Percentiles rank a stretch among this genome's conserved stretches.
Evolutionary conservation across 306 rosid species (phyloP).

Genomic region (Begonia masoniana): DNA sequence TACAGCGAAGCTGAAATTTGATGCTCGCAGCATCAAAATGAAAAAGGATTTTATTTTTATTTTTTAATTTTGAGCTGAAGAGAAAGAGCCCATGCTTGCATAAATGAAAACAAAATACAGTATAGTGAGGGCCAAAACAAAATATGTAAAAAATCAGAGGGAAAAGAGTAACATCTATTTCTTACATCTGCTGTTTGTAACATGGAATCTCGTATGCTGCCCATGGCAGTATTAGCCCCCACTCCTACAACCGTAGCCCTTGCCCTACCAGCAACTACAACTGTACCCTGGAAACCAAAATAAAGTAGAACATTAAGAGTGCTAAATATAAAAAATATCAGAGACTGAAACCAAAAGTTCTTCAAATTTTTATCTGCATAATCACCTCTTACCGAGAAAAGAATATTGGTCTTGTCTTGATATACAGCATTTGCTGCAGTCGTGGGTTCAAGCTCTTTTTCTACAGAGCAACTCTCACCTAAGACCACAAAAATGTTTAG

Average conservation of each 20-base stretch:
- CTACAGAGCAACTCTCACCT: constrained; percentile 99
- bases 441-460: constrained; percentile 66
- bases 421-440: constrained; percentile 74
- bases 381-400: constrained; percentile 63
- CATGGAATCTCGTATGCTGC: constrained; percentile 85
- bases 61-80: too few relatives aligned
- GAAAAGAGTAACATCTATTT: constrained; percentile 4
- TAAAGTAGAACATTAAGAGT: neutral
- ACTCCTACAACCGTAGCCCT: constrained; percentile 91
- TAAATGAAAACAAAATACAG: neutral
- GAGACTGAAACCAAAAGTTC: neutral
- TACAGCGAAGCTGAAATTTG: too few relatives aligned
- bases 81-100: too few relatives aligned
- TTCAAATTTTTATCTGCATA: constrained; percentile 9
- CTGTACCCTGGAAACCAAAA: constrained; percentile 70
- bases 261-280: constrained; percentile 95
- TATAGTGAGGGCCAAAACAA: neutral
- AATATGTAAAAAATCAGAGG: neutral
- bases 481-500: constrained; percentile 9
- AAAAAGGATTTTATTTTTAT: too few relatives aligned
- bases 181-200: constrained; percentile 91
- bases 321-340: neutral
- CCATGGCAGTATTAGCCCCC: constrained; percentile 95
- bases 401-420: constrained; percentile 95
- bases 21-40: too few relatives aligned